Percentiles rank a stretch among this genome's conserved stretches.
These are phyloP conservation scores for Diplosphaera chodatii DNA, from an alignment of 139 green algal genomes.

Conservation along the genomic window DNA sequence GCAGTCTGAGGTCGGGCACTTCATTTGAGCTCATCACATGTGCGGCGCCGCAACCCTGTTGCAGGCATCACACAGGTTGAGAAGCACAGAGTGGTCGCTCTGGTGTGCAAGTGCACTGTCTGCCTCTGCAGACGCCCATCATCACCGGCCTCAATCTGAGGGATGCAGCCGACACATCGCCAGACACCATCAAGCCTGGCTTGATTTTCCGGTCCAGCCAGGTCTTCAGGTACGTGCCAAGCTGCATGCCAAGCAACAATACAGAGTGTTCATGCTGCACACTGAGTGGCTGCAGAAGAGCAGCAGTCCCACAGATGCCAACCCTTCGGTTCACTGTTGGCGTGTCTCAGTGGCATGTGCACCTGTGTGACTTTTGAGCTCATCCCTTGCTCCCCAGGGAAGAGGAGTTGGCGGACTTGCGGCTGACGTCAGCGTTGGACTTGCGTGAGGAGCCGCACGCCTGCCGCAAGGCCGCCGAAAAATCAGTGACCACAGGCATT, in stretches of 20 bases:
- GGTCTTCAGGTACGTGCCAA: constrained; percentile 5
- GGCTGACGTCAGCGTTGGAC: background rate
- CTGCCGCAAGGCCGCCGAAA: background rate
- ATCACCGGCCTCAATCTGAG: background rate
- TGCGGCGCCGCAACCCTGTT: no score
- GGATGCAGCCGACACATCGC: background rate
- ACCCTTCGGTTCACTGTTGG: no score
- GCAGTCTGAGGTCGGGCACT: background rate
- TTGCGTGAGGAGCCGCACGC: background rate
- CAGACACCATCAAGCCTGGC: background rate
- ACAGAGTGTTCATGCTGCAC: no score
- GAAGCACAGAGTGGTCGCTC: no score
- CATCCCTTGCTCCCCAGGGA: background rate
- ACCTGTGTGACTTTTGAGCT: no score
- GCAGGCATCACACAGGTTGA: no score
- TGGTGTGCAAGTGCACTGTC: background rate
- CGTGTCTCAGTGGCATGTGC: no score
- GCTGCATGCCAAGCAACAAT: no score
- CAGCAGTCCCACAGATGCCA: no score
- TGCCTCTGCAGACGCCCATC: background rate
- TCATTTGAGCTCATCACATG: no score
- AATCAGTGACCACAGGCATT: background rate
- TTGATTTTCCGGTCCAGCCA: background rate
- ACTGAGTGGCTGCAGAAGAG: no score
- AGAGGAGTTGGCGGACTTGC: background rate